Conservation (phyloP, 1,139 yeast genomes). For the Candida tunisiensis region DNA sequence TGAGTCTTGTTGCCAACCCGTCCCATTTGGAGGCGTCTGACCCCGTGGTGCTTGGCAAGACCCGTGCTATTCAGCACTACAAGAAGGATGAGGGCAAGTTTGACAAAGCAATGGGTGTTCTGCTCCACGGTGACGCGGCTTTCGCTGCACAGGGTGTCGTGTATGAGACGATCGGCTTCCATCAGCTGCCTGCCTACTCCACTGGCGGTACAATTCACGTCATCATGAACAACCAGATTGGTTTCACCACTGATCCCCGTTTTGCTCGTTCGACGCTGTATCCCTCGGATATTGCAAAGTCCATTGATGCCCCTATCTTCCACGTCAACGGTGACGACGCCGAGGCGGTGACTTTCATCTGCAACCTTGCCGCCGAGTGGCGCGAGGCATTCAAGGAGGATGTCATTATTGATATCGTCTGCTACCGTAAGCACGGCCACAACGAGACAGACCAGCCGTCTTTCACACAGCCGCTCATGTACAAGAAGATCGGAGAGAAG, state of each 20-base stretch:
- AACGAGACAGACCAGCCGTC: slow-evolving; percentile 99
- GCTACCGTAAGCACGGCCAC: slow-evolving; percentile 98
- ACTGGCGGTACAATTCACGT: slow-evolving; percentile 98
- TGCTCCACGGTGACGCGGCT: slow-evolving; percentile 98
- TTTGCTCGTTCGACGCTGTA: slow-evolving; percentile 95
- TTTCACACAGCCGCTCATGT: slow-evolving; percentile 97
- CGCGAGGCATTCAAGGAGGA: slow-evolving; percentile 93
- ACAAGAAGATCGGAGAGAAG: slow-evolving; percentile 77
- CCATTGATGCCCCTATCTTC: slow-evolving; percentile 96
- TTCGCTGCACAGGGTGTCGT: slow-evolving; percentile 99
- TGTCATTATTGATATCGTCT: slow-evolving; percentile 90
- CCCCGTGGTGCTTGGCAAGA: slow-evolving; percentile 96
- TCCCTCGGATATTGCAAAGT: slow-evolving; percentile 94
- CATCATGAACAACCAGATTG: slow-evolving; percentile 95
- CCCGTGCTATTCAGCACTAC: slow-evolving; percentile 90
- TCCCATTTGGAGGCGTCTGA: slow-evolving; percentile 98
- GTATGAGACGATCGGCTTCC: slow-evolving; percentile 94
- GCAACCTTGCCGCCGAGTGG: slow-evolving; percentile 97
- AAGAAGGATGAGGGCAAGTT: slow-evolving; percentile 62
- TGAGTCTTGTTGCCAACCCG: slow-evolving; percentile 95
- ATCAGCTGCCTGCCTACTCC: slow-evolving; percentile 82
- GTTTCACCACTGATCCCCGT: slow-evolving; percentile 98
- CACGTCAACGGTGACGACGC: slow-evolving; percentile 98
- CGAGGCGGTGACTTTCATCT: slow-evolving; percentile 81
- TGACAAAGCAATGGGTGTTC: slow-evolving; percentile 78